These are phyloP conservation scores for Arthroderma uncinatum DNA, from an alignment of 2,329 filamentous ascomycete species.

Conservation along the genomic window DNA sequence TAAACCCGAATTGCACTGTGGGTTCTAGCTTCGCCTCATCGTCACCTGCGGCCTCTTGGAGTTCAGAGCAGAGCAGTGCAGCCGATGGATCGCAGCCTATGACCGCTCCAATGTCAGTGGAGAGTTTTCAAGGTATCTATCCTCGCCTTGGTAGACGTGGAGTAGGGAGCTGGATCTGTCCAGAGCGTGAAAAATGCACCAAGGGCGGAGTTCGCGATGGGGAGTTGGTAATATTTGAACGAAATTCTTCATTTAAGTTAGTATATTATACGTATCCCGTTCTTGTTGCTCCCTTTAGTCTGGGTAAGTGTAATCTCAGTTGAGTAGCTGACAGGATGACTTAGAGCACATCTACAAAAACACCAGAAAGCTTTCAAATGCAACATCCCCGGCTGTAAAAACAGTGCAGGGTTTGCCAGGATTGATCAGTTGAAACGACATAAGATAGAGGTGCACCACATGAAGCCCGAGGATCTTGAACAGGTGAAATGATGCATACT, in stretches of 20 bases:
- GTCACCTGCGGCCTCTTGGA: not conserved
- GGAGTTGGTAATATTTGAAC: not conserved
- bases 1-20: not conserved
- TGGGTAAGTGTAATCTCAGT: not conserved
- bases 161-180: not conserved
- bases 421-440: slow-evolving; percentile 5
- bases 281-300: not conserved
- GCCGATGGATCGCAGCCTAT: not conserved
- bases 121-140: not conserved
- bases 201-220: slow-evolving; percentile 4
- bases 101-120: not conserved
- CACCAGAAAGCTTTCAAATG: slow-evolving; percentile 1
- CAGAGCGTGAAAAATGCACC: not conserved
- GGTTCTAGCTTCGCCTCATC: not conserved
- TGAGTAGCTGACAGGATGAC: not conserved
- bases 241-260: slow-evolving; percentile 6
- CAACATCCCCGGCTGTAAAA: slow-evolving; percentile 1
- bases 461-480: not conserved
- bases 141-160: not conserved
- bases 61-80: not conserved
- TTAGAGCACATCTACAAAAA: slow-evolving; percentile 3
- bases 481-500: not conserved
- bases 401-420: slow-evolving; percentile 5
- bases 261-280: not conserved
- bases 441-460: slow-evolving; percentile 2